Base-by-base conservation (phyloP, 805 yeast genomes). In the Ogataea trehaloabstinens region DNA sequence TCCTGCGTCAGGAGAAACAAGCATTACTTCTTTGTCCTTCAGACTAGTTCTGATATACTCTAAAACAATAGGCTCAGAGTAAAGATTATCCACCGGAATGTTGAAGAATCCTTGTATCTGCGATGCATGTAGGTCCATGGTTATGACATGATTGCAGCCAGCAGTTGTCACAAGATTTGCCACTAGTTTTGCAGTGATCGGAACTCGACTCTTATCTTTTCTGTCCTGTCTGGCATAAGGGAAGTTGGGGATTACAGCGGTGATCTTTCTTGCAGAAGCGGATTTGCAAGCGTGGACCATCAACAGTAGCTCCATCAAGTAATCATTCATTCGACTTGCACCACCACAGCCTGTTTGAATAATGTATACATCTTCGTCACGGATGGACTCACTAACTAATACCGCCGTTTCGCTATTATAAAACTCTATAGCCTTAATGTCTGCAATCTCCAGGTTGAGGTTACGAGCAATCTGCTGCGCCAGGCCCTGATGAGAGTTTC, bases 171-270 rank as follows among this genome's bases (percentile, higher is more conserved):
- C 70, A 73, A 91, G 70, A 58, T 91, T 87, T 5, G 98, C 98
- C 66, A 91, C 79, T 45, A 91, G 71, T 60, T 91, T 90, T 36
- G 98, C 98, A 6, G 97, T 88, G 45, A 91, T 89, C 20, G 98
- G 96, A 7, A 97, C 98, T 53, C 99, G 76, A 31, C 91, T 81
- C 63, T 91, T 91, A 63, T 91, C 98, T 64, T 91, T 91, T 64
- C 90, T 85, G 65, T 91, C 99, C 64, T 91, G 99, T 66, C 99
- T 79, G 3, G 98, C 98, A 59, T 91, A 91, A 11, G 97, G 96
- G 68, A 90, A 91, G 63, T 84, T 86, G 34, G 99, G 99, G 44
- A 93, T 78, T 39, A 91, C 95, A 0, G 95, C 96, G 1, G 97
- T 90, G 57, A 91, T 85, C 45, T 91, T 74, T 58, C 97, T 76